A percentile compares a stretch with the other conserved stretches of the same genome.
Conservation (phyloP, 2,329 filamentous ascomycete genomes). For the Celoporthe dispersa region DNA sequence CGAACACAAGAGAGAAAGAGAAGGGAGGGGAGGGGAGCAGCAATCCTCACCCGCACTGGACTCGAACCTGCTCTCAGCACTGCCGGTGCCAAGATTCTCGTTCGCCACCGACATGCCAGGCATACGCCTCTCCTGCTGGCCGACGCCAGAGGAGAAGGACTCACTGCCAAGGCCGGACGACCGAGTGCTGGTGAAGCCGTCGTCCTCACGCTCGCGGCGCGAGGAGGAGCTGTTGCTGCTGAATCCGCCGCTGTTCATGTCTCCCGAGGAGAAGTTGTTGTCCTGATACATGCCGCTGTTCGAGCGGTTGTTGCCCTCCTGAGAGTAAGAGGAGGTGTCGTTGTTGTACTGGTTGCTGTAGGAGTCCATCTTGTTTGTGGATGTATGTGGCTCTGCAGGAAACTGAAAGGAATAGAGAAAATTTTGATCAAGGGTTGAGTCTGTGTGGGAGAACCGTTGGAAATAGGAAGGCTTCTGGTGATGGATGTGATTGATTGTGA, state of each 20-base stretch:
- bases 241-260: conserved; percentile 6
- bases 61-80: conserved; percentile 1
- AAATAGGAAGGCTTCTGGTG: neutral
- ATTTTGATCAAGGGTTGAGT: neutral
- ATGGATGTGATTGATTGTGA: neutral
- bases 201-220: conserved; percentile 7
- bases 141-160: neutral
- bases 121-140: conserved; percentile 5
- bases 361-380: conserved; percentile 4
- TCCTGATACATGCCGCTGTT: neutral
- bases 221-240: conserved; percentile 6
- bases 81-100: neutral
- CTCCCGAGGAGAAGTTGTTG: neutral
- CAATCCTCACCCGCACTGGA: conserved; percentile 10
- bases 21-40: neutral
- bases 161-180: neutral
- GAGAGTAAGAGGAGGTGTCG: conserved; percentile 3
- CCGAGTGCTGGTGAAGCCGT: neutral
- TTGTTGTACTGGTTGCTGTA: conserved; percentile 4
- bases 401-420: neutral
- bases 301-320: neutral
- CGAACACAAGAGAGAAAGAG: neutral
- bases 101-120: neutral
- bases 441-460: neutral
- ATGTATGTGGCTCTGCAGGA: neutral